phyloP scores from a whole-genome alignment of 495 filamentous ascomycete species.

The Lepraria neglecta region DNA sequence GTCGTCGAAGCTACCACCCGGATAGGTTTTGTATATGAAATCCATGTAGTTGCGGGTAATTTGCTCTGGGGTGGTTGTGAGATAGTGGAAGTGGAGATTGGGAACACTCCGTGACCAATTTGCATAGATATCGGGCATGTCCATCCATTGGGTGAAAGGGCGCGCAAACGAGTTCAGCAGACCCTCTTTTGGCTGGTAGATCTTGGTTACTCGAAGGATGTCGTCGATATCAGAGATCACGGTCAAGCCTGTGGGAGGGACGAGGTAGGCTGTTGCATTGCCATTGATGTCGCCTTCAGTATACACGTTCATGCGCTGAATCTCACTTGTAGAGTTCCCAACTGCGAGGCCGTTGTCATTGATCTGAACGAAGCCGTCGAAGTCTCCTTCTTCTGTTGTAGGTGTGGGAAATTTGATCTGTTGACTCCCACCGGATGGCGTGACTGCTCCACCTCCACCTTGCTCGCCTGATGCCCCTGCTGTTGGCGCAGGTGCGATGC shows the following conservation, averaged over 20 bases:
- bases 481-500: conserved; percentile 49
- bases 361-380: conserved; percentile 57
- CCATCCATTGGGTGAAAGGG: conserved; percentile 62
- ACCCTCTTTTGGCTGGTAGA: conserved; percentile 66
- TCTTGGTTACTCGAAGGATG: conserved; percentile 75
- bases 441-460: conserved; percentile 48
- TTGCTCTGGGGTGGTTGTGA: conserved; percentile 79
- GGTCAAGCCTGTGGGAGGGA: conserved; percentile 59
- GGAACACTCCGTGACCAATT: conserved; percentile 57
- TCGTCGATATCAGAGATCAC: conserved; percentile 73
- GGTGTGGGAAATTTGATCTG: conserved; percentile 48
- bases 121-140: conserved; percentile 70
- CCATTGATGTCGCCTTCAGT: conserved; percentile 55
- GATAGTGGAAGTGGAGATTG: conserved; percentile 72
- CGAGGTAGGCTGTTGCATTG: conserved; percentile 71
- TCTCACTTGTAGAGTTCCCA: conserved; percentile 53
- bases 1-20: conserved; percentile 65
- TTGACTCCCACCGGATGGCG: conserved; percentile 51
- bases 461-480: conserved; percentile 45
- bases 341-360: conserved; percentile 45
- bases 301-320: conserved; percentile 62
- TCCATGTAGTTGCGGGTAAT: conserved; percentile 72
- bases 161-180: conserved; percentile 71
- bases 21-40: conserved; percentile 69
- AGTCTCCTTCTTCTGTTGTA: conserved; percentile 62